These are phyloP conservation scores for Botrytis elliptica DNA, from an alignment of 2,329 filamentous ascomycete species.

Conservation along the genomic window DNA sequence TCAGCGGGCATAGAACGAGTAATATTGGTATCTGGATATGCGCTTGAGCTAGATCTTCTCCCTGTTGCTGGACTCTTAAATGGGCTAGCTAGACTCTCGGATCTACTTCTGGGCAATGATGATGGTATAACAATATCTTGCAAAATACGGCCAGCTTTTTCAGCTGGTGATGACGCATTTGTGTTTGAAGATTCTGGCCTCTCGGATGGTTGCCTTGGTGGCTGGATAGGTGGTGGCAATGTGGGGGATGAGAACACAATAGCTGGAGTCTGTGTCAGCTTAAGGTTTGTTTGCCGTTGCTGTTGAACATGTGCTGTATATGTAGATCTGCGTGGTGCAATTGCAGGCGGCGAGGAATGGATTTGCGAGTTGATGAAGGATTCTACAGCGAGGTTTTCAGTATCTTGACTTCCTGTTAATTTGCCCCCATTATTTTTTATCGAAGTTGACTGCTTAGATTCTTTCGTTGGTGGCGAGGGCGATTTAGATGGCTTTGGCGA, in stretches of 20 bases:
- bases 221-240: conserved; percentile 35
- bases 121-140: conserved; percentile 38
- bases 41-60: conserved; percentile 31
- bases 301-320: conserved; percentile 37
- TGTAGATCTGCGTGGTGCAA: conserved; percentile 34
- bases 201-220: conserved; percentile 24
- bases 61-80: conserved; percentile 38
- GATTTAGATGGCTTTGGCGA: conserved; percentile 37
- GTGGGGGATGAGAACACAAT: conserved; percentile 40
- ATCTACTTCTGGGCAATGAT: conserved; percentile 35
- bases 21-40: conserved; percentile 24
- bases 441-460: conserved; percentile 2
- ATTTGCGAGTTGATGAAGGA: conserved; percentile 32
- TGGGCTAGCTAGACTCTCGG: conserved; percentile 39
- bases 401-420: not conserved
- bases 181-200: conserved; percentile 13
- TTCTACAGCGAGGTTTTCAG: conserved; percentile 21
- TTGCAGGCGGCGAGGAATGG: conserved; percentile 37
- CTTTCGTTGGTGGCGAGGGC: conserved; percentile 32
- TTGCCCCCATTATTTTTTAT: not conserved
- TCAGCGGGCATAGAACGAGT: conserved; percentile 3
- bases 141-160: conserved; percentile 38
- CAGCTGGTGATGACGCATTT: conserved; percentile 34
- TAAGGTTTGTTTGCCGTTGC: conserved; percentile 30
- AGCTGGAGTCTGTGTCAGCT: conserved; percentile 35